A percentile compares a stretch with the other conserved stretches of the same genome.
Conservation (phyloP, 208 protist species). For the Acanthamoeba castellanii region DNA sequence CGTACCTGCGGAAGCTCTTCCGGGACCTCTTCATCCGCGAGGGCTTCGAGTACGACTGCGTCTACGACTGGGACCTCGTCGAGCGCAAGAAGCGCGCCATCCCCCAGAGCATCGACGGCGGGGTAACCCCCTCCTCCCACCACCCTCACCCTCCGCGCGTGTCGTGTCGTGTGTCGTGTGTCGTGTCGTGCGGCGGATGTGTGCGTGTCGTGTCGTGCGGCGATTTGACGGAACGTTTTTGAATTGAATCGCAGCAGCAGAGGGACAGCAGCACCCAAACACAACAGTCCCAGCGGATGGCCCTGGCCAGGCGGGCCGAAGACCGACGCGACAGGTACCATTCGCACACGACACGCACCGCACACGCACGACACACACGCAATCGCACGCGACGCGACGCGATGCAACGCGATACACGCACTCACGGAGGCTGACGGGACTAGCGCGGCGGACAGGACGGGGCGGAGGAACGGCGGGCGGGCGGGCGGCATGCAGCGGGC, state of each 20-base stretch:
- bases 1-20: conserved; percentile 98
- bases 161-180: neutral
- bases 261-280: conserved; percentile 1
- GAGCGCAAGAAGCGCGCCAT: conserved; percentile 36
- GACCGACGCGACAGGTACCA: conserved; percentile 6
- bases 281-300: neutral
- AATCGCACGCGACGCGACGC: too few relatives aligned
- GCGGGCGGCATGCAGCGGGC: neutral
- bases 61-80: conserved; percentile 98
- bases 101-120: neutral
- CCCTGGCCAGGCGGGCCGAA: neutral
- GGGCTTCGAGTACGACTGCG: conserved; percentile 98
- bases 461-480: neutral
- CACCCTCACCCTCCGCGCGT: too few relatives aligned
- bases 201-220: neutral
- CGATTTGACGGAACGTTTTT: too few relatives aligned
- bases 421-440: neutral
- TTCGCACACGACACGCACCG: neutral
- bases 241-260: neutral
- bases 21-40: conserved; percentile 98
- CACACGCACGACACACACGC: neutral
- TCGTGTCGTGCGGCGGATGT: neutral
- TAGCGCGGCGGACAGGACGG: neutral
- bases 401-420: neutral
- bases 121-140: neutral